These are phyloP conservation scores for Botrytis cinerea DNA, from an alignment of 2,329 filamentous ascomycete genomes.

Conservation along the genomic window DNA sequence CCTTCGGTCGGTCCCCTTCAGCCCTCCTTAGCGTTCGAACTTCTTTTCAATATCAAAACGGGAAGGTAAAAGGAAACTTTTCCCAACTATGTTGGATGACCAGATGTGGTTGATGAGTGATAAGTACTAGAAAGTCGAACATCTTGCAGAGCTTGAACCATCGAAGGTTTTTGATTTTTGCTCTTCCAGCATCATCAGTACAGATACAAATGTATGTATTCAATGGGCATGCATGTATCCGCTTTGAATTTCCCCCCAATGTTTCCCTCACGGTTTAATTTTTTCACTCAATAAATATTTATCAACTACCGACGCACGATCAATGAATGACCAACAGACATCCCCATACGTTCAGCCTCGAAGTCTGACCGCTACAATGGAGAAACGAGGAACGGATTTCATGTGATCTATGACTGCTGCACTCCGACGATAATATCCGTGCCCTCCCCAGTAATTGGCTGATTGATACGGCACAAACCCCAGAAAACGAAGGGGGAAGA, in stretches of 20 bases:
- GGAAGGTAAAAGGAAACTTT: background rate
- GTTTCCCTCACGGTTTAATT: background rate
- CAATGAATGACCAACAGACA: background rate
- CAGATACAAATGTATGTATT: background rate
- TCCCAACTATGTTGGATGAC: background rate
- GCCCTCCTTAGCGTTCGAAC: background rate
- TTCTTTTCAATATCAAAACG: background rate
- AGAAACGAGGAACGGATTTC: conserved; percentile 2
- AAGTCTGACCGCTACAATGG: background rate
- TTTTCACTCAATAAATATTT: background rate
- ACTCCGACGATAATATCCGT: background rate
- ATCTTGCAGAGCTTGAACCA: background rate
- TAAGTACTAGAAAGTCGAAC: background rate
- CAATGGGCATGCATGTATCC: background rate
- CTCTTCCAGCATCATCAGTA: background rate
- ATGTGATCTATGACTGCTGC: background rate
- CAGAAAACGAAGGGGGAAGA: background rate
- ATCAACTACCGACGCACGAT: background rate
- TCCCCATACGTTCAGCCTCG: background rate
- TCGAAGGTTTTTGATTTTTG: background rate
- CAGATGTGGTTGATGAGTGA: background rate
- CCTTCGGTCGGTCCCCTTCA: conserved; percentile 5
- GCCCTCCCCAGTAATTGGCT: background rate
- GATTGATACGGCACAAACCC: background rate
- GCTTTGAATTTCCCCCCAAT: background rate